Base-by-base conservation (phyloP, 2,329 filamentous ascomycete genomes). In the Pyrenophora tritici-repentis region DNA sequence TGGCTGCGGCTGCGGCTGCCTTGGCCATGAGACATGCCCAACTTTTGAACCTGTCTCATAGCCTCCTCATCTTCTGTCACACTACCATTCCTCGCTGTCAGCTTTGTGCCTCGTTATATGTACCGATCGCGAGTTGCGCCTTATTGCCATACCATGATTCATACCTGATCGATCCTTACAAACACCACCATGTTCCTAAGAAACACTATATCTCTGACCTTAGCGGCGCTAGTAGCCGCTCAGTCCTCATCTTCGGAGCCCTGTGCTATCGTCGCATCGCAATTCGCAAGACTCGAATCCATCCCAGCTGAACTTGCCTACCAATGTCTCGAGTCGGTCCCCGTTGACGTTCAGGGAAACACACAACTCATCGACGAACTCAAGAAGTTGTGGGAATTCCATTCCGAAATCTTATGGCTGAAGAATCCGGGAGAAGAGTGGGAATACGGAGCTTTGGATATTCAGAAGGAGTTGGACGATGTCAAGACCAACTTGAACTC, bases 341-440 rank as follows among this genome's bases (percentile, higher is more conserved):
- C 72, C 0, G 61, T 73, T 4, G 61, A 71, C 26, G 55, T 56
- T 8, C 39, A 59, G 9, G 63, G 61, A 8, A 61, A 68, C 41
- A 31, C 47, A 1, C 37, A 59, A 6, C 66, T 71, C 36, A 61
- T 74, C 35, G 56, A 65, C 3, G 66, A 72, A 32, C 46, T 73
- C 2, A 67, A 68, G 35, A 29, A 53, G 8, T 58, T 72, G 12
- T 59, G 71, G 51, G 56, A 72, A 32, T 75, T 72, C 39, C 71
- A 76, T 31, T 72, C 67, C n/a, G 67, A 70, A 7, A 44, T 73
- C 10, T 59, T 51, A 4, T 75, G 72, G 50, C 58, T 73, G 20
- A 70, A 73, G 44, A 63, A 69, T 31, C 66, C 71, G 12, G 70
- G 68, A 13, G 35, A 56, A 16, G 67, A 67, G 7, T 71, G 66